phyloP scores from a whole-genome alignment of 345 rosid species.

The Hibiscus syriacus region DNA sequence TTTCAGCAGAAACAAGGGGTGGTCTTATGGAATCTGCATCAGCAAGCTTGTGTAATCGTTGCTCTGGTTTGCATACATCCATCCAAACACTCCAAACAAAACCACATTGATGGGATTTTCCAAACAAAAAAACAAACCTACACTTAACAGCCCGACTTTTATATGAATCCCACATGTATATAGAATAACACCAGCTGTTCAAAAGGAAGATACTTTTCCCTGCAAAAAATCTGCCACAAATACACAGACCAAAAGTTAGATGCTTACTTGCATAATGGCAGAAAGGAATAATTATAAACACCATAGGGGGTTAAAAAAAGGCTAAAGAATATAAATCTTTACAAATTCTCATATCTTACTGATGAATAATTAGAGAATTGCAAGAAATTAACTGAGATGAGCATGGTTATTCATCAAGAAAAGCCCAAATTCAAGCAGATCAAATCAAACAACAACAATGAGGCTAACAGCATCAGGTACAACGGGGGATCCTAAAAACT shows the following conservation, averaged over 20 bases:
- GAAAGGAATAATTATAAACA: conserved; percentile 25
- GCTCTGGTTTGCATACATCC: conserved; percentile 62
- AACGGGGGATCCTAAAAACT: conserved; percentile 18
- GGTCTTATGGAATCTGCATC: conserved; percentile 46
- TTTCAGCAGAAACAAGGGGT: conserved; percentile 62
- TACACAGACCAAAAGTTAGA: conserved; percentile 36
- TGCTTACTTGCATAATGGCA: conserved; percentile 31
- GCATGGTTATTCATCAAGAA: conserved; percentile 13
- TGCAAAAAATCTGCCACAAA: conserved; percentile 56
- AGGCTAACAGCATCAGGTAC: conserved; percentile 26
- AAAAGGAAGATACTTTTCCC: conserved; percentile 43
- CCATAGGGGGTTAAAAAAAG: conserved; percentile 16
- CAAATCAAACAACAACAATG: conserved; percentile 22
- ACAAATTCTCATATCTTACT: conserved; percentile 39
- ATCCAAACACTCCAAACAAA: conserved; percentile 48
- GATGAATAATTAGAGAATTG: conserved; percentile 24
- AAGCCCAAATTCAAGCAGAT: conserved; percentile 36
- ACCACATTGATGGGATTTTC: conserved; percentile 44
- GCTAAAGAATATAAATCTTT: conserved; percentile 40
- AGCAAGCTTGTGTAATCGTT: conserved; percentile 38
- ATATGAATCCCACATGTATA: conserved; percentile 28
- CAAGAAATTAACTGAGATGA: conserved; percentile 21
- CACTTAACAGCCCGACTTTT: conserved; percentile 28
- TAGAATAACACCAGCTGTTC: conserved; percentile 25
- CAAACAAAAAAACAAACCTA: conserved; percentile 23